These are phyloP conservation scores for Akanthomyces dipterigenus DNA, from an alignment of 2,329 filamentous ascomycete genomes.

Conservation along the genomic window DNA sequence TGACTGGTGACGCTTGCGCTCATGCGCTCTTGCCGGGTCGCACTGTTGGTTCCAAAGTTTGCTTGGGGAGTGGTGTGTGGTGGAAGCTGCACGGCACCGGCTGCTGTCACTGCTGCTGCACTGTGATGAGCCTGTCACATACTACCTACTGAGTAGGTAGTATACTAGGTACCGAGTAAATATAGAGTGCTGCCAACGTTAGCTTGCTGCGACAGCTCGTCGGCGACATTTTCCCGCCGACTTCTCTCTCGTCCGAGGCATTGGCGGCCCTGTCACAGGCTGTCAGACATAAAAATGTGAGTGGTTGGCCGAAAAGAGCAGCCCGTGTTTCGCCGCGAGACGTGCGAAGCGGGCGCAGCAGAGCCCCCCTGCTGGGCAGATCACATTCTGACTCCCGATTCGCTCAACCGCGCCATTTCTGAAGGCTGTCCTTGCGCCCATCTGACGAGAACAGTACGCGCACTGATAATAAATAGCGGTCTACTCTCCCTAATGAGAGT, in stretches of 20 bases:
- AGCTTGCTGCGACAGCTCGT: neutral
- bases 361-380: neutral
- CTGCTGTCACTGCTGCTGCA: neutral
- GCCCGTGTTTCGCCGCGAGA: neutral
- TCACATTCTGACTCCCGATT: neutral
- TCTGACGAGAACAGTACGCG: neutral
- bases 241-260: neutral
- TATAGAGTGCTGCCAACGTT: too few relatives aligned
- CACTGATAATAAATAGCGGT: neutral
- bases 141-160: too few relatives aligned
- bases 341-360: neutral
- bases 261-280: too few relatives aligned
- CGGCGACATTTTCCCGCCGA: neutral
- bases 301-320: neutral
- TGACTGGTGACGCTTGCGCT: too few relatives aligned
- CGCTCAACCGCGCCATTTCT: neutral
- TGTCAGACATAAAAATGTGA: conserved; percentile 7
- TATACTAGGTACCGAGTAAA: too few relatives aligned
- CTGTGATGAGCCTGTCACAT: neutral
- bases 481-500: neutral
- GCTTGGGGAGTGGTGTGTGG: neutral
- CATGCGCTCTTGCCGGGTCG: neutral
- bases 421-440: neutral
- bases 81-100: neutral
- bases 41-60: neutral